Evolutionary conservation across 257 asterid genomes (phyloP).

Genomic region (Ocimum tenuiflorum): DNA sequence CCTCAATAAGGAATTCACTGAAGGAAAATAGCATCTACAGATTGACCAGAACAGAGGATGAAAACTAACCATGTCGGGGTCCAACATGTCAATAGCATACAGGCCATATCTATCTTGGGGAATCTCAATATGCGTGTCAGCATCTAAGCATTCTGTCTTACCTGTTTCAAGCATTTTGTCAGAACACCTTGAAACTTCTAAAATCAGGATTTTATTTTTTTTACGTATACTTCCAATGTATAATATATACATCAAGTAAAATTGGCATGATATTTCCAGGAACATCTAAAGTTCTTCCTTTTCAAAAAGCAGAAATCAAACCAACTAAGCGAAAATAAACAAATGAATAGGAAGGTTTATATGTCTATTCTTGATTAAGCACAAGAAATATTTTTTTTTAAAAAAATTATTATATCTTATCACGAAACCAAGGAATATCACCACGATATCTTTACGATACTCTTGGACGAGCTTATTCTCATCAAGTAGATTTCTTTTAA

Average conservation of each 20-base stretch:
- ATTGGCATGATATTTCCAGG: neutral
- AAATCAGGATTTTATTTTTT: neutral
- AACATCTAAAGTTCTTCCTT: neutral
- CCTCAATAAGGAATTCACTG: neutral
- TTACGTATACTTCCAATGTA: neutral
- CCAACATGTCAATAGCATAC: constrained; percentile 80
- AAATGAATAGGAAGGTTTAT: too few relatives aligned
- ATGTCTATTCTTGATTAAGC: neutral
- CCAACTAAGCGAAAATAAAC: too few relatives aligned
- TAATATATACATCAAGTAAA: neutral
- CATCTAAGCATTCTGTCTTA: constrained; percentile 47
- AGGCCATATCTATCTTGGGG: constrained; percentile 49
- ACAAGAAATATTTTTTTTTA: neutral
- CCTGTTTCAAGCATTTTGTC: constrained; percentile 41
- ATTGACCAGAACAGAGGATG: neutral
- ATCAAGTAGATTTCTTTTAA: too few relatives aligned
- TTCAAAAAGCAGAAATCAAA: too few relatives aligned
- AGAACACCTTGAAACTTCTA: constrained; percentile 3
- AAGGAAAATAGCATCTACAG: neutral
- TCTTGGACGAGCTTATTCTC: neutral
- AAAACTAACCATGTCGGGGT: constrained; percentile 66
- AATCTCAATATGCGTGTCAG: constrained; percentile 53
- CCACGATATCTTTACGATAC: neutral
- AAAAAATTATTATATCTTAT: neutral
- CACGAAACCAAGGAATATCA: neutral